These are phyloP conservation scores for Diaporthe sp. DNA, from an alignment of 2,329 filamentous ascomycete genomes.

Conservation along the genomic window DNA sequence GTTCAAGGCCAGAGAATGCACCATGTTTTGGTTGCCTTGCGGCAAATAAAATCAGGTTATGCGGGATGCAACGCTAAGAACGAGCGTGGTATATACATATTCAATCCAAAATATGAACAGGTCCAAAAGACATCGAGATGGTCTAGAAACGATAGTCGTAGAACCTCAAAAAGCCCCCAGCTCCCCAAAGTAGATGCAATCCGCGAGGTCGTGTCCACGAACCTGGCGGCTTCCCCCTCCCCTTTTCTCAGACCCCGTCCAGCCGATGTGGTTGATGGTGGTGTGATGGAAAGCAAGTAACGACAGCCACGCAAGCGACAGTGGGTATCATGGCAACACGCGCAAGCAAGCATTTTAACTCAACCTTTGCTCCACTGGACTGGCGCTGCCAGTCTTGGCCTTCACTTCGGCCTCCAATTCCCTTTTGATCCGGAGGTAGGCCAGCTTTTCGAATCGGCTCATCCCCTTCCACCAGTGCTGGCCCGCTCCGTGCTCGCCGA, in stretches of 20 bases:
- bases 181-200: neutral
- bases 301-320: conserved; percentile 28
- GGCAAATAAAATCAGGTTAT: conserved; percentile 8
- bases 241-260: neutral
- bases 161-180: neutral
- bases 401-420: conserved; percentile 67
- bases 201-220: neutral
- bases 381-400: conserved; percentile 47
- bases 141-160: conserved; percentile 7
- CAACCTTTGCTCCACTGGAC: conserved; percentile 55
- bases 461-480: conserved; percentile 91
- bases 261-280: neutral
- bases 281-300: conserved; percentile 20
- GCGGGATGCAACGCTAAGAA: conserved; percentile 9
- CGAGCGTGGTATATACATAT: conserved; percentile 32
- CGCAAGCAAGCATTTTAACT: conserved; percentile 50
- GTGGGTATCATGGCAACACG: conserved; percentile 28
- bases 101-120: conserved; percentile 15
- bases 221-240: neutral
- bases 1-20: neutral
- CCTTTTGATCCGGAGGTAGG: conserved; percentile 81
- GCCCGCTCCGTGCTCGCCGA: conserved; percentile 88
- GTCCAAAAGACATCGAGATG: conserved; percentile 6
- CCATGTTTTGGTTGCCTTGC: neutral
- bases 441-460: conserved; percentile 88